Evolutionary conservation across 1,284 basidiomycete genomes (phyloP).

Genomic region (Ustilago loliicola): DNA sequence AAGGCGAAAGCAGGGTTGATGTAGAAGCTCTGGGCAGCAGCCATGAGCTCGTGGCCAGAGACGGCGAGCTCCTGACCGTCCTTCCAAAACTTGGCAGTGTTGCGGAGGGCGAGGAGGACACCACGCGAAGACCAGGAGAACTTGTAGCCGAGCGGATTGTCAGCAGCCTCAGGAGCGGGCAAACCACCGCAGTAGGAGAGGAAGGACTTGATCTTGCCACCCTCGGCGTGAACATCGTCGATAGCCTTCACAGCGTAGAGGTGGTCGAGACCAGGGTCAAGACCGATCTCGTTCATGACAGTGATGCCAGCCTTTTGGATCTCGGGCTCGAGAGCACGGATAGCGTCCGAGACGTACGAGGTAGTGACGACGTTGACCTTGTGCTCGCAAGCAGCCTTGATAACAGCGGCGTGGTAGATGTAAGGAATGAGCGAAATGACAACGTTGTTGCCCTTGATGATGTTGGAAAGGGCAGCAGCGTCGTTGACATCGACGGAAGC

Average conservation of each 20-base stretch:
- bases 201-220: conserved; percentile 92
- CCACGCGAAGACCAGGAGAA: conserved; percentile 99
- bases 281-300: conserved; percentile 97
- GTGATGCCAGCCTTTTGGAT: conserved; percentile 91
- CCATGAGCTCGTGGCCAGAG: conserved; percentile 67
- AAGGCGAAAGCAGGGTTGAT: conserved; percentile 96
- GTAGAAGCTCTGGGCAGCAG: conserved; percentile 86
- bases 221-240: conserved; percentile 90
- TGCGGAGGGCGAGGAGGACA: conserved; percentile 92
- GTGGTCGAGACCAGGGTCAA: conserved; percentile 97
- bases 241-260: conserved; percentile 98
- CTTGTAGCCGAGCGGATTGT: conserved; percentile 98
- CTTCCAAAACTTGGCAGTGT: conserved; percentile 82
- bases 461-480: conserved; percentile 80
- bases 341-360: conserved; percentile 92
- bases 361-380: conserved; percentile 97
- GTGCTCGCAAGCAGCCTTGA: conserved; percentile 93
- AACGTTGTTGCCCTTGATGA: conserved; percentile 87
- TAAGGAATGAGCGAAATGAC: conserved; percentile 98
- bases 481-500: conserved; percentile 87
- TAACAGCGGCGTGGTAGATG: conserved; percentile 89
- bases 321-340: conserved; percentile 86
- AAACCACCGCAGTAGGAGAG: conserved; percentile 96
- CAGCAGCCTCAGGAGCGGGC: conserved; percentile 88
- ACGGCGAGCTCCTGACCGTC: conserved; percentile 62